phyloP scores from a whole-genome alignment of 2,329 filamentous ascomycete species.

The Fusarium heterosporum region DNA sequence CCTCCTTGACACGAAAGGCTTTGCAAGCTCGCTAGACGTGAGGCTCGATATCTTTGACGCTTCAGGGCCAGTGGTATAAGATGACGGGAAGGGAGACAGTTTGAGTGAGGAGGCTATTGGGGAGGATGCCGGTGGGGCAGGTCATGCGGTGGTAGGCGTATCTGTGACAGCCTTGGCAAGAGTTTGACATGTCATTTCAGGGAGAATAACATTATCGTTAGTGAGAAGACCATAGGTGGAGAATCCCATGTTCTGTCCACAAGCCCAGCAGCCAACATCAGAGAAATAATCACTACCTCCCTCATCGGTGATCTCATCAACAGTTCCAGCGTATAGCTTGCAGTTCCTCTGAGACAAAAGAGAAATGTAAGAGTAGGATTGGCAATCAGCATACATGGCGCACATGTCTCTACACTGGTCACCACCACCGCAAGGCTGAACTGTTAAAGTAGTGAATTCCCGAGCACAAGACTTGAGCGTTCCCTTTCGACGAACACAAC shows the following conservation, averaged over 20 bases:
- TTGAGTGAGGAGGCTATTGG: neutral
- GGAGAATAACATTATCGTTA: neutral
- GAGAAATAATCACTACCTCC: constrained; percentile 7
- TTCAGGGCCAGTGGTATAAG: neutral
- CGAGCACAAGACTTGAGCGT: constrained; percentile 14
- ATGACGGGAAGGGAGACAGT: neutral
- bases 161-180: neutral
- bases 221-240: neutral
- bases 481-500: neutral
- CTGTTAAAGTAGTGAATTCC: neutral
- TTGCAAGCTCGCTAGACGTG: constrained; percentile 1
- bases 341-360: neutral
- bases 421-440: constrained; percentile 3
- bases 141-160: neutral
- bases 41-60: neutral
- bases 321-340: neutral
- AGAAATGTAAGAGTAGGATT: constrained; percentile 5
- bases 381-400: constrained; percentile 9
- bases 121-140: neutral
- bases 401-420: constrained; percentile 13
- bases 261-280: constrained; percentile 13
- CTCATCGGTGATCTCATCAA: neutral
- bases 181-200: neutral
- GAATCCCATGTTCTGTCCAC: constrained; percentile 18
- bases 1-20: constrained; percentile 12